These are phyloP conservation scores for Hanseniaspora sp. DNA, from an alignment of 1,139 yeast species.

Conservation along the genomic window DNA sequence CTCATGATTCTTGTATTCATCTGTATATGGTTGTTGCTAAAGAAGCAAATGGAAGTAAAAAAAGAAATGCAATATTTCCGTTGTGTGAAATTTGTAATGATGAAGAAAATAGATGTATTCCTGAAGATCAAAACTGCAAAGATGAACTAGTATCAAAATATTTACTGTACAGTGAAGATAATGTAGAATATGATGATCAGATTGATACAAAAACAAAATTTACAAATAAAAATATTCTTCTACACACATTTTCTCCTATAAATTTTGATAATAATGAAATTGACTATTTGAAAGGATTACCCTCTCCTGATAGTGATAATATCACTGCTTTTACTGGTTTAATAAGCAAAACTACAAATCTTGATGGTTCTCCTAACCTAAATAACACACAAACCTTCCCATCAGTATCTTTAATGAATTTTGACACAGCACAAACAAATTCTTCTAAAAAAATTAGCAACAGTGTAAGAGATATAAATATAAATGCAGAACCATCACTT, in stretches of 20 bases:
- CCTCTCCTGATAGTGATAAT: constrained; percentile 1
- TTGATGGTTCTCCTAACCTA: neutral
- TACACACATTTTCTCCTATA: too few relatives aligned
- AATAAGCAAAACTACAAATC: neutral
- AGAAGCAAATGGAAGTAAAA: neutral
- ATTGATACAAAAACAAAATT: neutral
- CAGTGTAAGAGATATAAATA: too few relatives aligned
- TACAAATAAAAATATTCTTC: too few relatives aligned
- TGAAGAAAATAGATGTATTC: constrained; percentile 1
- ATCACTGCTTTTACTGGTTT: neutral
- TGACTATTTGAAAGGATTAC: constrained; percentile 6
- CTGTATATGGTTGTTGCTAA: constrained; percentile 3
- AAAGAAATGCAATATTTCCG: neutral
- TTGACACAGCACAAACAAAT: too few relatives aligned
- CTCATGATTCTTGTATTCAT: constrained; percentile 27
- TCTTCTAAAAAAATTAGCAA: too few relatives aligned
- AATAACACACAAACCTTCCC: too few relatives aligned
- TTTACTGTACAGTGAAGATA: neutral
- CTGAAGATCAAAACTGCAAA: neutral
- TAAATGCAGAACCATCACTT: too few relatives aligned
- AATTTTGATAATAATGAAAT: neutral
- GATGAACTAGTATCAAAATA: constrained; percentile 1
- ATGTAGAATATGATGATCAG: neutral
- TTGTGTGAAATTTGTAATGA: constrained; percentile 4
- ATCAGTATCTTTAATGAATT: too few relatives aligned